These are phyloP conservation scores for Canariomyces notabilis DNA, from an alignment of 2,329 filamentous ascomycete species.

Conservation along the genomic window DNA sequence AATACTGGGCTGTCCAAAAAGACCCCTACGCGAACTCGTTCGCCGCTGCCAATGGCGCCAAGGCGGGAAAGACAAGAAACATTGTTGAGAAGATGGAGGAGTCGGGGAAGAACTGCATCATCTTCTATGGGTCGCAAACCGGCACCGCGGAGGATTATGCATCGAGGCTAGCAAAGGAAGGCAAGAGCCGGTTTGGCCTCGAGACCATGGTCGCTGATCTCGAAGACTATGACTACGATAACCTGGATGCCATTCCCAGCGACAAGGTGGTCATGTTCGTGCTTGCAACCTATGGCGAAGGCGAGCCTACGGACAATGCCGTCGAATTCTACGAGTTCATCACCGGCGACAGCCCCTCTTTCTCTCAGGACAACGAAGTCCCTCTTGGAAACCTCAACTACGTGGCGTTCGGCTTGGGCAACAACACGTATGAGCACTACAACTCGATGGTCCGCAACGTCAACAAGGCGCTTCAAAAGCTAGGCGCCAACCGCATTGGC, in stretches of 20 bases:
- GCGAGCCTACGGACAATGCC: slow-evolving; percentile 96
- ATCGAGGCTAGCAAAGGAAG: slow-evolving; percentile 92
- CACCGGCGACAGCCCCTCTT: slow-evolving; percentile 71
- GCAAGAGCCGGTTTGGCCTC: slow-evolving; percentile 89
- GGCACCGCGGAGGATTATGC: slow-evolving; percentile 98
- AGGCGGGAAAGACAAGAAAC: slow-evolving; percentile 81
- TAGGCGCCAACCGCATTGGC: slow-evolving; percentile 81
- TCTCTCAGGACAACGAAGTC: slow-evolving; percentile 69
- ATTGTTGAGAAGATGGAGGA: slow-evolving; percentile 96
- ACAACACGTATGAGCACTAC: slow-evolving; percentile 99
- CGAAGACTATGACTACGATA: slow-evolving; percentile 96
- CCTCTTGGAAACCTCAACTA: slow-evolving; percentile 82
- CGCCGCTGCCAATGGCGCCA: slow-evolving; percentile 62
- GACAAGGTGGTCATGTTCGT: slow-evolving; percentile 95
- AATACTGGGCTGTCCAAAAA: slow-evolving; percentile 81
- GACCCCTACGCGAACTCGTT: slow-evolving; percentile 81
- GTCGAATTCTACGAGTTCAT: slow-evolving; percentile 99
- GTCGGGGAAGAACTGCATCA: slow-evolving; percentile 90
- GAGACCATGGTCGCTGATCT: slow-evolving; percentile 98
- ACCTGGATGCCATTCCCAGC: slow-evolving; percentile 78
- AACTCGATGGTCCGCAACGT: slow-evolving; percentile 97
- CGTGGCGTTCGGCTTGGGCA: slow-evolving; percentile 91
- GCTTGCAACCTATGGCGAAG: slow-evolving; percentile 94
- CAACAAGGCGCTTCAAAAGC: slow-evolving; percentile 70
- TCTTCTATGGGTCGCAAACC: slow-evolving; percentile 98